phyloP scores from a whole-genome alignment of 805 yeast genomes.

The Starmera caribaea region DNA sequence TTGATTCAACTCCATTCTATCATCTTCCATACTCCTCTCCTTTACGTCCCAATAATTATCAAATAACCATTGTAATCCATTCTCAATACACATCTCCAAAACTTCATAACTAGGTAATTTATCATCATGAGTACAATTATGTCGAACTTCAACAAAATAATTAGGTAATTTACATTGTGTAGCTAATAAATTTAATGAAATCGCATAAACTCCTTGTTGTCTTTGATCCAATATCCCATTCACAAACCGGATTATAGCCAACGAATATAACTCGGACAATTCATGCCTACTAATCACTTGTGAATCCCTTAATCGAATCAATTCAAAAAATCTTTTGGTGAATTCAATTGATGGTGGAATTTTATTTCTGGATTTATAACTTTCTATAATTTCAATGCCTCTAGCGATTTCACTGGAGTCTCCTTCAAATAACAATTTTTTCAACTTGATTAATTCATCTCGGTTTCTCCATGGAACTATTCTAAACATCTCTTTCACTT shows the following conservation, averaged over 20 bases:
- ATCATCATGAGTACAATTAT: constrained; percentile 82
- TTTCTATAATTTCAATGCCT: constrained; percentile 44
- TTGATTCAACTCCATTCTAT: constrained; percentile 18
- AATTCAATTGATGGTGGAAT: constrained; percentile 67
- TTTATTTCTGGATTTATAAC: constrained; percentile 39
- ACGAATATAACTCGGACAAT: constrained; percentile 47
- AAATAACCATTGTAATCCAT: constrained; percentile 70
- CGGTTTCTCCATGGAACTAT: constrained; percentile 28
- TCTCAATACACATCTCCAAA: constrained; percentile 46
- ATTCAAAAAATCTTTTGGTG: constrained; percentile 41
- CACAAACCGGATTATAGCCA: constrained; percentile 77
- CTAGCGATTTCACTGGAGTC: constrained; percentile 24
- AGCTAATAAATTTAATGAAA: constrained; percentile 72
- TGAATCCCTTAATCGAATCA: constrained; percentile 29
- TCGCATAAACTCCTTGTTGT: constrained; percentile 71
- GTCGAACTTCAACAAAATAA: constrained; percentile 82
- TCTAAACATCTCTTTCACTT: constrained; percentile 12
- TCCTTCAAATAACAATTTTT: constrained; percentile 38
- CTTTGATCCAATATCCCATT: constrained; percentile 84
- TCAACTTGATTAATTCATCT: constrained; percentile 36
- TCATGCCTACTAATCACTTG: neutral
- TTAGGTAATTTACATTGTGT: constrained; percentile 58
- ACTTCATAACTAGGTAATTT: constrained; percentile 57
- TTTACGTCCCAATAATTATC: constrained; percentile 57
- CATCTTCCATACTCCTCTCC: constrained; percentile 3